Base-by-base conservation (phyloP, 2,329 filamentous ascomycete genomes). In the Aspergillus uvarum region DNA sequence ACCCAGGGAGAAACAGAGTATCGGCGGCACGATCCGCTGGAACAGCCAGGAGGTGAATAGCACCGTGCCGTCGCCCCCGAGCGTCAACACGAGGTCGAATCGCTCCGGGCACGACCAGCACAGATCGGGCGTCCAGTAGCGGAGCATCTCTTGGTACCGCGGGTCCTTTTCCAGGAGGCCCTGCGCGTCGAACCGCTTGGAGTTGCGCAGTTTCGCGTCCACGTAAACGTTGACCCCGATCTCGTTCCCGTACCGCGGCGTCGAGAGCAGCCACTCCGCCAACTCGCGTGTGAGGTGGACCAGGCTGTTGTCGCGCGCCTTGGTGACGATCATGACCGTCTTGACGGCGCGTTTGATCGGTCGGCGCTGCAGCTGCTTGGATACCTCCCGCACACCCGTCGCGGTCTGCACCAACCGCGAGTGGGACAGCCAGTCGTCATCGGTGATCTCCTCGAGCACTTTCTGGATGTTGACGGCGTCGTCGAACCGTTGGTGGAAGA, bases 311-410 rank as follows among this genome's bases (percentile, higher is more conserved):
- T 99, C 95, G 64, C 95, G 87, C 22, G 95, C 95, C 78, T 98
- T 99, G 63, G 95, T 99, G 65, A 99, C 91, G 70, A 99, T 96
- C 95, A 99, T 98, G 71, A 99, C 86, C 74, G 92, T 97, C 71
- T 87, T 87, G 51, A 99, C 93, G 11, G 93, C 93, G 66, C 93
- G 89, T 78, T 91, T 95, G 76, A 98, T 92, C 22, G 95, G 94
- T 47, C 92, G 87, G 58, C 94, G 87, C 79, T 96, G 94, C 60
- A 99, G 83, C 78, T 98, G 95, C 77, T 96, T 94, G 16, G 92
- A 96, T 12, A 99, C 93, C 77, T 99, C 95, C 56, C 95, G 88
- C 21, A 99, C 95, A 51, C 92, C 91, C 0, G 92, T 96, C 54
- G 95, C 95, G 0, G 95, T 99, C 80, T 97, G 94, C 71, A 97